Percentiles rank a stretch among this genome's conserved stretches.
phyloP scores from a whole-genome alignment of 192 early-diverging fungal genomes.

The Diversispora epigaea region DNA sequence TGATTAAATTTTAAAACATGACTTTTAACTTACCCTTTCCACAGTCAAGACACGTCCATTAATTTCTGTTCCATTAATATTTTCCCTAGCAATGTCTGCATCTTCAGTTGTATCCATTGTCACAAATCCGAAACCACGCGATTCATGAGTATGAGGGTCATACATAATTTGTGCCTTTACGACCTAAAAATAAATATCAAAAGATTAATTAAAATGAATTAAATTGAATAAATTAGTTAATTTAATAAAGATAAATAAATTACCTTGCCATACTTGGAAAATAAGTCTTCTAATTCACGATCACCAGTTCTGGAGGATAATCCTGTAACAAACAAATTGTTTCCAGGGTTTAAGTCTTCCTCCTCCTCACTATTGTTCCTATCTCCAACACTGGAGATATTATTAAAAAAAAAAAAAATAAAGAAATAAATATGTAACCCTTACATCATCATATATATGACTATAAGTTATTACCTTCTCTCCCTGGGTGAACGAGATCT shows the following conservation, averaged over 20 bases:
- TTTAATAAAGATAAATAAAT: neutral
- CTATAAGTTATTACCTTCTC: slow-evolving; percentile 5
- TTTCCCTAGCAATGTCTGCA: slow-evolving; percentile 70
- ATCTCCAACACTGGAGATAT: neutral
- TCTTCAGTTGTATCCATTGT: slow-evolving; percentile 62
- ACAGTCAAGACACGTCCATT: slow-evolving; percentile 85
- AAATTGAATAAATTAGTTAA: neutral
- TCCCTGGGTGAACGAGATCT: slow-evolving; percentile 18
- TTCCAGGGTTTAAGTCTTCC: slow-evolving; percentile 57
- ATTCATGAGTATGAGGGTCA: slow-evolving; percentile 78
- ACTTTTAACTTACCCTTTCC: slow-evolving; percentile 53
- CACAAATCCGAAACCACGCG: slow-evolving; percentile 90
- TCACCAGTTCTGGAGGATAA: slow-evolving; percentile 59
- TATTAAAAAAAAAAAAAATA: neutral
- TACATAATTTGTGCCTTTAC: slow-evolving; percentile 71
- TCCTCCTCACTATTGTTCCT: slow-evolving; percentile 28
- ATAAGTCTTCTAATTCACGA: slow-evolving; percentile 66
- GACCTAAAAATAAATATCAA: slow-evolving; percentile 42
- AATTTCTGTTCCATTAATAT: slow-evolving; percentile 66
- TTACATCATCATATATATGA: neutral
- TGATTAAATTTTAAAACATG: neutral
- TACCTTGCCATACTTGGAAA: slow-evolving; percentile 74
- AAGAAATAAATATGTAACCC: neutral
- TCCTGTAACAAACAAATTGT: slow-evolving; percentile 77
- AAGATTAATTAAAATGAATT: neutral